Percentiles rank a stretch among this genome's conserved stretches.
These are phyloP conservation scores for Ustilago esculenta DNA, from an alignment of 1,284 basidiomycete species.

Conservation along the genomic window DNA sequence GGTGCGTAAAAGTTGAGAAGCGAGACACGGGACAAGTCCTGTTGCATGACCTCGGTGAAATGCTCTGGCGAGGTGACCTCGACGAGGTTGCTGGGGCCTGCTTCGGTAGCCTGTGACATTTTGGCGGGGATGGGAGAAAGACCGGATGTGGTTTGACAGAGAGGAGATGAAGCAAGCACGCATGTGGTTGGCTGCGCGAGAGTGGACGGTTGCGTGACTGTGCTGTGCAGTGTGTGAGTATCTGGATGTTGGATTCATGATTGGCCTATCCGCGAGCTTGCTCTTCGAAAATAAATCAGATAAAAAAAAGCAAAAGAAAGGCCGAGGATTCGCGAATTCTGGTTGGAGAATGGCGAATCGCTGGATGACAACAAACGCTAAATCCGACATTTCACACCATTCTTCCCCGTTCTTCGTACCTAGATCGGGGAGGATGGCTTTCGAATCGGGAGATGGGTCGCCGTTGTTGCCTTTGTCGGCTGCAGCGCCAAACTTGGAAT, in stretches of 20 bases:
- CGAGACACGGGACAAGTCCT: conserved; percentile 60
- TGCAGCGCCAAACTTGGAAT: no score
- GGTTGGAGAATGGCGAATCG: conserved; percentile 4
- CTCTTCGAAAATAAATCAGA: conserved; percentile 15
- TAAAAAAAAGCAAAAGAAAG: conserved; percentile 4
- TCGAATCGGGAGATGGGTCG: no score
- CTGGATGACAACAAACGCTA: no score
- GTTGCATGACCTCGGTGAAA: conserved; percentile 58
- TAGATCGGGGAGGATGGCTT: no score
- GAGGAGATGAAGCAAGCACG: no score
- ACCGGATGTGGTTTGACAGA: not conserved
- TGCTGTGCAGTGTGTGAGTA: no score
- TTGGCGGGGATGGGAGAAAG: not conserved
- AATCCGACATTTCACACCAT: not conserved
- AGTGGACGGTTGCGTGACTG: no score
- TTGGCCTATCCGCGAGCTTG: not conserved
- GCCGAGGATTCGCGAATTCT: conserved; percentile 3
- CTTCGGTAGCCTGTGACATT: conserved; percentile 19
- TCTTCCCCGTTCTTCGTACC: no score
- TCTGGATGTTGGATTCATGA: no score
- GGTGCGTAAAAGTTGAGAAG: conserved; percentile 67
- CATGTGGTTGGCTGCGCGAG: no score
- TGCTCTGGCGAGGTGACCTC: conserved; percentile 64
- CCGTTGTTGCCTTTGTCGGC: no score
- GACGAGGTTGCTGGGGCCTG: conserved; percentile 50